Evolutionary conservation across 352 stramenopile species (phyloP).

Genomic region (Globisporangium splendens): DNA sequence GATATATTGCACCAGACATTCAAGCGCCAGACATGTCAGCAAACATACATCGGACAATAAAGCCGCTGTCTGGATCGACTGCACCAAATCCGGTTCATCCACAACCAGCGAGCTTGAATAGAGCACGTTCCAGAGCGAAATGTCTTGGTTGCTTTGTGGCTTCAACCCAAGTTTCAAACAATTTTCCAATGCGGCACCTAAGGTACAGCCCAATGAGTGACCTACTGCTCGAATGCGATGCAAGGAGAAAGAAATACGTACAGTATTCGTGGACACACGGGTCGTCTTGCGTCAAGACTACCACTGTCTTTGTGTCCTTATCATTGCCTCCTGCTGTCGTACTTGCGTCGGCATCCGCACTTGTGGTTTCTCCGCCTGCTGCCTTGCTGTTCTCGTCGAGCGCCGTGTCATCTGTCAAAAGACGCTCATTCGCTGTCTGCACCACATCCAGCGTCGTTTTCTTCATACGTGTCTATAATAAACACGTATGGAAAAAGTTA

Average conservation of each 20-base stretch:
- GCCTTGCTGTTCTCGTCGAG: slow-evolving; percentile 1
- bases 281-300: slow-evolving; percentile 50
- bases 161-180: slow-evolving; percentile 63
- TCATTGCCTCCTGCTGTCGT: neutral
- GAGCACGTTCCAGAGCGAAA: slow-evolving; percentile 72
- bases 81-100: slow-evolving; percentile 62
- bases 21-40: too few relatives aligned
- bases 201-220: neutral
- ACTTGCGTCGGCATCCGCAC: slow-evolving; percentile 5
- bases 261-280: slow-evolving; percentile 56
- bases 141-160: slow-evolving; percentile 31
- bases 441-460: slow-evolving; percentile 59
- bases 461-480: slow-evolving; percentile 54
- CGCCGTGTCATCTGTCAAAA: slow-evolving; percentile 4
- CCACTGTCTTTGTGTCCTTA: neutral
- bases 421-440: slow-evolving; percentile 27
- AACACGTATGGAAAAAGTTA: slow-evolving; percentile 1
- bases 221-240: neutral
- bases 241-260: slow-evolving; percentile 18
- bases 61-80: slow-evolving; percentile 62
- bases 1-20: neutral
- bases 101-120: slow-evolving; percentile 73
- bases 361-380: slow-evolving; percentile 7
- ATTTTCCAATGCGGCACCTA: slow-evolving; percentile 53
- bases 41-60: slow-evolving; percentile 57